Conservation (phyloP, 345 rosid genomes). For the Eucalyptus camaldulensis region DNA sequence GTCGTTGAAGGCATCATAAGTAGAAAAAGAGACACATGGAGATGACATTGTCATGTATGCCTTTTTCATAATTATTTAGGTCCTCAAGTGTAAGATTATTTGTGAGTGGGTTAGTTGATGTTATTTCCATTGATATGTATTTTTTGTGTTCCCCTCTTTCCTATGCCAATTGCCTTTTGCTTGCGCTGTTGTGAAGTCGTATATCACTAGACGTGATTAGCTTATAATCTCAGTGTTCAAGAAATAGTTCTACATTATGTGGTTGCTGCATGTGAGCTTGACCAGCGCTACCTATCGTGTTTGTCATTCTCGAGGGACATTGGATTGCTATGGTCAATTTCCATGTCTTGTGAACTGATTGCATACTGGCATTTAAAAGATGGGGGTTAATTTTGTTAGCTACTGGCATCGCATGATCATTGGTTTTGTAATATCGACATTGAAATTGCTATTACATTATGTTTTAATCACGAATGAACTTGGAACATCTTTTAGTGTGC, state of each 20-base stretch:
- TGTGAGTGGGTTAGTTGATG: background rate
- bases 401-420: background rate
- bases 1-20: slow-evolving; percentile 24
- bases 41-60: slow-evolving; percentile 2
- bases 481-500: background rate
- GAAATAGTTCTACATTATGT: background rate
- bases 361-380: background rate
- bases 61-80: slow-evolving; percentile 1
- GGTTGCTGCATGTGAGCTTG: background rate
- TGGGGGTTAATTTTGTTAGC: background rate
- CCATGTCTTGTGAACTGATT: background rate
- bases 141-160: background rate
- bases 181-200: background rate
- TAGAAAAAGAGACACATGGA: slow-evolving; percentile 8
- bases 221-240: background rate
- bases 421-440: background rate
- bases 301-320: background rate
- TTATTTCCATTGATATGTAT: background rate
- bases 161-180: background rate
- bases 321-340: background rate
- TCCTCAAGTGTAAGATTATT: background rate
- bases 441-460: background rate
- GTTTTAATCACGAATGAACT: background rate
- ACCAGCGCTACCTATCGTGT: background rate
- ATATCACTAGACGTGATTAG: background rate